These are phyloP conservation scores for Excoecaria cochinchinensis DNA, from an alignment of 345 rosid species.

Conservation along the genomic window DNA sequence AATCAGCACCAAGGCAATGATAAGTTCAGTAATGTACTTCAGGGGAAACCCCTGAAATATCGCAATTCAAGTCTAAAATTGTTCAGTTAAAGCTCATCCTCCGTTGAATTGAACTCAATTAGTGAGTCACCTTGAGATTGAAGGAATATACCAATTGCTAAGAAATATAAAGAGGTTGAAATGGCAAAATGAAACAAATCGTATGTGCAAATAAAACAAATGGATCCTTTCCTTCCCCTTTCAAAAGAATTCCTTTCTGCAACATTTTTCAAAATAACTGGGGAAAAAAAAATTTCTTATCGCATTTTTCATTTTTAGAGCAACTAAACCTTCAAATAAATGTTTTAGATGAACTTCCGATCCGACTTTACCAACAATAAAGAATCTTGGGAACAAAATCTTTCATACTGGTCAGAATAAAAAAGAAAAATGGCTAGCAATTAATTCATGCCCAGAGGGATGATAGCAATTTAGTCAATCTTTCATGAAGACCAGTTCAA, in stretches of 20 bases:
- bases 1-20: background rate
- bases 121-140: background rate
- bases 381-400: background rate
- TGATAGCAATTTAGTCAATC: background rate
- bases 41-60: background rate
- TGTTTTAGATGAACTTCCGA: background rate
- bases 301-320: background rate
- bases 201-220: background rate
- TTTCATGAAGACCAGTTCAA: background rate
- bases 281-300: background rate
- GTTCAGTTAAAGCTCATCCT: background rate
- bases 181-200: background rate
- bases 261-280: background rate
- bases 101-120: background rate
- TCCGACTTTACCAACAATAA: background rate
- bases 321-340: background rate
- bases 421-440: background rate
- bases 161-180: background rate
- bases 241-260: constrained; percentile 1
- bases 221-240: background rate
- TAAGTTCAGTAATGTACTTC: background rate
- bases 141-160: background rate
- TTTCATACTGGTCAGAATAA: background rate
- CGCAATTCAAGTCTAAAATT: background rate
- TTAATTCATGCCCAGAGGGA: background rate